A percentile compares a stretch with the other conserved stretches of the same genome.
Conservation (phyloP, 305 asterid species). For the Striga hermonthica region DNA sequence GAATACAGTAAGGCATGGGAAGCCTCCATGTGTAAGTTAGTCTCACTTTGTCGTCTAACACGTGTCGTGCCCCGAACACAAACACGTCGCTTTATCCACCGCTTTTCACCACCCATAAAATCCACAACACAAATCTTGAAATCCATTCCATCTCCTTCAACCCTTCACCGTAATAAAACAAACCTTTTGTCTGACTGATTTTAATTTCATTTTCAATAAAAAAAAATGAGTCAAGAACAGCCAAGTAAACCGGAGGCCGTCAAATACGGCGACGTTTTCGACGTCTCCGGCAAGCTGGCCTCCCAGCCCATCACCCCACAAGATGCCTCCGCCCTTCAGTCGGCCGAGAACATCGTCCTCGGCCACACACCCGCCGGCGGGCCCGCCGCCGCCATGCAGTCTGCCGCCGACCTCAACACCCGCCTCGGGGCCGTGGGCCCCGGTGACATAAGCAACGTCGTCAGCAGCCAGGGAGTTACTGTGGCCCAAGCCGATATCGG, state of each 20-base stretch:
- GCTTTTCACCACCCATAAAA: not conserved
- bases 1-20: not conserved
- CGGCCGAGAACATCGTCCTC: conserved; percentile 42
- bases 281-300: conserved; percentile 51
- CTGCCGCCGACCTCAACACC: conserved; percentile 53
- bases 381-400: conserved; percentile 46
- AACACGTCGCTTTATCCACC: not conserved
- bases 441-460: conserved; percentile 31
- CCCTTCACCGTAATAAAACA: too few relatives aligned
- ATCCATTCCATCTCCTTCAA: not conserved
- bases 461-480: conserved; percentile 44
- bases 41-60: not conserved
- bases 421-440: conserved; percentile 43
- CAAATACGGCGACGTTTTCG: conserved; percentile 51
- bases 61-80: not conserved
- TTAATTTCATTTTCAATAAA: not conserved
- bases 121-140: not conserved
- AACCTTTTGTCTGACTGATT: not conserved
- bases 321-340: conserved; percentile 50
- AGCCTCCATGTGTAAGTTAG: not conserved
- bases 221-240: conserved; percentile 41
- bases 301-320: conserved; percentile 49
- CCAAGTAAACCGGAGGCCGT: conserved; percentile 40
- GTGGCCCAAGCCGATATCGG: conserved; percentile 40
- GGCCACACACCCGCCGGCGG: conserved; percentile 46